Percentiles rank a stretch among this genome's conserved stretches.
phyloP scores from a whole-genome alignment of 2,329 filamentous ascomycete species.

The Plenodomus biglobosus region DNA sequence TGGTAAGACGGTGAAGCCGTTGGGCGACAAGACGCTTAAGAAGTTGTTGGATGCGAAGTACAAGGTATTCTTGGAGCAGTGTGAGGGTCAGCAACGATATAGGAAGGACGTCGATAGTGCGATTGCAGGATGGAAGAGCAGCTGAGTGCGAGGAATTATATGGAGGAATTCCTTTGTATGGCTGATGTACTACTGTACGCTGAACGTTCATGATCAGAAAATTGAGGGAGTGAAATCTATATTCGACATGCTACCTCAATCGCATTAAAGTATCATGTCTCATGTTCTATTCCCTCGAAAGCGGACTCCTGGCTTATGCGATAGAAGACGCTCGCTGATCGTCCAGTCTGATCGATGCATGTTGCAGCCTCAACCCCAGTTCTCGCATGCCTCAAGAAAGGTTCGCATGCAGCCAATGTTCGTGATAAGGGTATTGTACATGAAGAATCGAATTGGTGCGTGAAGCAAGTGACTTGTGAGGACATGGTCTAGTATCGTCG shows the following conservation, averaged over 20 bases:
- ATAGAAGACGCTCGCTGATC: not conserved
- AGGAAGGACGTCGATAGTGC: slow-evolving; percentile 72
- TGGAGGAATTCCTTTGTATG: slow-evolving; percentile 1
- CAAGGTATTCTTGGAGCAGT: slow-evolving; percentile 92
- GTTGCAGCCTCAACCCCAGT: not conserved
- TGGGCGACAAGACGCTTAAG: slow-evolving; percentile 71
- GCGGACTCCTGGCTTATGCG: slow-evolving; percentile 1
- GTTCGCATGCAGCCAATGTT: not conserved
- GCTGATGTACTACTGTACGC: slow-evolving; percentile 6
- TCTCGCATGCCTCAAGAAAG: not conserved
- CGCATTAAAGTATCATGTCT: not conserved
- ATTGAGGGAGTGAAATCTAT: not conserved
- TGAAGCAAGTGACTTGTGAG: not conserved
- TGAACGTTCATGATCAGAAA: slow-evolving; percentile 1
- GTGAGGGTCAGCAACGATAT: slow-evolving; percentile 80
- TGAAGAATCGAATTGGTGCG: slow-evolving; percentile 10
- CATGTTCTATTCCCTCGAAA: not conserved
- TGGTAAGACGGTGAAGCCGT: slow-evolving; percentile 78
- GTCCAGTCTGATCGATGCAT: not conserved
- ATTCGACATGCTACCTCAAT: not conserved
- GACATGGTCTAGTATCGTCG: slow-evolving; percentile 32
- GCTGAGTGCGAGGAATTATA: not conserved
- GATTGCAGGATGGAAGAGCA: slow-evolving; percentile 37
- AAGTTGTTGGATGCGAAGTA: slow-evolving; percentile 85
- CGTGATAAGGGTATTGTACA: slow-evolving; percentile 31